Evolutionary conservation across 805 yeast genomes (phyloP).

Genomic region (Dipodascus geniculatus): DNA sequence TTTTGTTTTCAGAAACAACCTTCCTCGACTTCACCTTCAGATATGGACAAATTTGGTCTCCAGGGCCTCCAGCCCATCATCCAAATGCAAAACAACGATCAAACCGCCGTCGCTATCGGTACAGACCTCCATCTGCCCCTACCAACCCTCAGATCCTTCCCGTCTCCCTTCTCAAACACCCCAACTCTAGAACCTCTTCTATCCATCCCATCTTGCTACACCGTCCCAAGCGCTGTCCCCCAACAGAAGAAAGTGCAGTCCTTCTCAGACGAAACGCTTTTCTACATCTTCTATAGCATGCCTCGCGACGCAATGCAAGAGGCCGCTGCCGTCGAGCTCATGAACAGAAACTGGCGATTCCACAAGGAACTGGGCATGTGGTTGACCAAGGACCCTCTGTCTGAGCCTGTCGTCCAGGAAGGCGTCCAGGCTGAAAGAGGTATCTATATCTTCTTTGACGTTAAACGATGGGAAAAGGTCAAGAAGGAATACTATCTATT

Average conservation of each 20-base stretch:
- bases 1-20: neutral
- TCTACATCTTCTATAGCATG: slow-evolving; percentile 85
- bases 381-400: slow-evolving; percentile 86
- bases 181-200: slow-evolving; percentile 83
- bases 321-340: slow-evolving; percentile 81
- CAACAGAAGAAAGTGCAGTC: slow-evolving; percentile 33
- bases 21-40: slow-evolving; percentile 17
- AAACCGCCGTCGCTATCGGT: slow-evolving; percentile 59
- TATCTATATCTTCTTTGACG: slow-evolving; percentile 87
- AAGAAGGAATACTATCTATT: slow-evolving; percentile 54
- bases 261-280: slow-evolving; percentile 84
- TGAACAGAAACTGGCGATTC: slow-evolving; percentile 90
- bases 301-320: slow-evolving; percentile 92
- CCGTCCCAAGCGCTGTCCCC: slow-evolving; percentile 31
- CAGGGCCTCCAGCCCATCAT: slow-evolving; percentile 50
- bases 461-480: slow-evolving; percentile 90
- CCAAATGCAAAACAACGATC: slow-evolving; percentile 50
- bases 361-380: slow-evolving; percentile 93
- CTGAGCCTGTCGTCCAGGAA: slow-evolving; percentile 66
- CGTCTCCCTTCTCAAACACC: slow-evolving; percentile 94
- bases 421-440: slow-evolving; percentile 85
- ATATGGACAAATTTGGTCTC: slow-evolving; percentile 55
- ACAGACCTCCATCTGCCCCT: slow-evolving; percentile 47
- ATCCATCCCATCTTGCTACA: slow-evolving; percentile 47
- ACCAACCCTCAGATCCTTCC: slow-evolving; percentile 41